These are phyloP conservation scores for Dictyostelium gargantuum DNA, from an alignment of 208 protist genomes.

Conservation along the genomic window DNA sequence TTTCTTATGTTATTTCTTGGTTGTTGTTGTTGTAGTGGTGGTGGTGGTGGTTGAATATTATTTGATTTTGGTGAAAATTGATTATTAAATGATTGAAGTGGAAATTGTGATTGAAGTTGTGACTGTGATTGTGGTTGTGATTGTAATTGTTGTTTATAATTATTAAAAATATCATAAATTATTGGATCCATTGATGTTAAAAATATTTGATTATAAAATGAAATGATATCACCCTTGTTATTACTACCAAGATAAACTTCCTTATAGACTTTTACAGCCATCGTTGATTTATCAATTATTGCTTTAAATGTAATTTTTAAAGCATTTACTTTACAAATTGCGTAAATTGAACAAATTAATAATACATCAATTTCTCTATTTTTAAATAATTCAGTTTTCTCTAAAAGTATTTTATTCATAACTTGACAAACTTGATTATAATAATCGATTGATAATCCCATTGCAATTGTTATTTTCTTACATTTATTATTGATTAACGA, in stretches of 20 bases:
- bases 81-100: too few relatives aligned
- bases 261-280: neutral
- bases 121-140: neutral
- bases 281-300: neutral
- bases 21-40: neutral
- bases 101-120: neutral
- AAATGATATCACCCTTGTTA: slow-evolving; percentile 9
- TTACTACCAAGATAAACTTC: neutral
- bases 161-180: neutral
- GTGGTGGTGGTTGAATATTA: neutral
- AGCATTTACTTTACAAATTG: slow-evolving; percentile 54
- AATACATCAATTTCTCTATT: slow-evolving; percentile 27
- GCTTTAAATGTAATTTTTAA: neutral
- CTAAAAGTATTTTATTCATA: neutral
- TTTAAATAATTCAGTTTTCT: neutral
- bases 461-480: neutral
- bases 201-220: slow-evolving; percentile 51
- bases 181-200: neutral
- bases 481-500: neutral
- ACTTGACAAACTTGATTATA: neutral
- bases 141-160: neutral
- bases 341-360: slow-evolving; percentile 46
- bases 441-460: neutral
- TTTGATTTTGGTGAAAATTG: too few relatives aligned
- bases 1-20: neutral